A percentile compares a stretch with the other conserved stretches of the same genome.
Conservation (phyloP, 805 yeast species). For the Saccharomycopsis malanga region DNA sequence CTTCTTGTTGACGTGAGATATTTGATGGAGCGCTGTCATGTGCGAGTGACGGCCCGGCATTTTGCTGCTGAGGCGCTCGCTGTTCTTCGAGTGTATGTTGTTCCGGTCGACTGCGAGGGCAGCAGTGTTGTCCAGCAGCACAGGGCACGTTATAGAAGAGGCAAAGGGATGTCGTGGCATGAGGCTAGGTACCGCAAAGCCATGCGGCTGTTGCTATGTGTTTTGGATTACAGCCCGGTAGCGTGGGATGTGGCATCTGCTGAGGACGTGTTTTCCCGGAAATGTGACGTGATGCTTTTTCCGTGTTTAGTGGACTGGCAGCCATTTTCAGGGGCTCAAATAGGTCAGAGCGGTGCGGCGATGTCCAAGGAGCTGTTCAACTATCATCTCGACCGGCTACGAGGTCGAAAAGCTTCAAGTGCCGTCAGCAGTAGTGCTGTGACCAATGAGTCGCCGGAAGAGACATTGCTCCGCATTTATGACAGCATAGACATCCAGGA, state of each 20-base stretch:
- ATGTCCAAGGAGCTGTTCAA: no score
- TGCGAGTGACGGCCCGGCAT: constrained; percentile 39
- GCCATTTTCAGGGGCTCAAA: constrained; percentile 21
- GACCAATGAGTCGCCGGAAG: no score
- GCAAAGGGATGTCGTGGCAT: constrained; percentile 31
- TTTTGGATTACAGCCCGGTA: constrained; percentile 36
- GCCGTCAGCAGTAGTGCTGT: no score
- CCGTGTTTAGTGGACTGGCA: constrained; percentile 21
- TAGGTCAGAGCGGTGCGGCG: no score
- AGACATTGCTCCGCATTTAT: background rate
- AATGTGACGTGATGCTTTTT: constrained; percentile 21
- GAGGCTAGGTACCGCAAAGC: constrained; percentile 27
- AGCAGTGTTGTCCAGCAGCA: constrained; percentile 30
- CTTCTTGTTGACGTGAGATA: constrained; percentile 36
- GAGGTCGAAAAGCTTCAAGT: no score
- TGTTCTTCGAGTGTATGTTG: constrained; percentile 39
- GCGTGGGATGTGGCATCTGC: constrained; percentile 32
- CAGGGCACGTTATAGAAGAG: constrained; percentile 32
- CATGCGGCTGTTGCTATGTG: constrained; percentile 33
- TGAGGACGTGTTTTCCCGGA: constrained; percentile 1
- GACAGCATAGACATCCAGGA: constrained; percentile 22
- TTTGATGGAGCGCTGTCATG: constrained; percentile 35
- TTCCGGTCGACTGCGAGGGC: constrained; percentile 40
- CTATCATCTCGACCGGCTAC: no score
- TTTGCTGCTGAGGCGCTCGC: constrained; percentile 23